Evolutionary conservation across 345 rosid species (phyloP).

Genomic region (Lagerstroemia speciosa): DNA sequence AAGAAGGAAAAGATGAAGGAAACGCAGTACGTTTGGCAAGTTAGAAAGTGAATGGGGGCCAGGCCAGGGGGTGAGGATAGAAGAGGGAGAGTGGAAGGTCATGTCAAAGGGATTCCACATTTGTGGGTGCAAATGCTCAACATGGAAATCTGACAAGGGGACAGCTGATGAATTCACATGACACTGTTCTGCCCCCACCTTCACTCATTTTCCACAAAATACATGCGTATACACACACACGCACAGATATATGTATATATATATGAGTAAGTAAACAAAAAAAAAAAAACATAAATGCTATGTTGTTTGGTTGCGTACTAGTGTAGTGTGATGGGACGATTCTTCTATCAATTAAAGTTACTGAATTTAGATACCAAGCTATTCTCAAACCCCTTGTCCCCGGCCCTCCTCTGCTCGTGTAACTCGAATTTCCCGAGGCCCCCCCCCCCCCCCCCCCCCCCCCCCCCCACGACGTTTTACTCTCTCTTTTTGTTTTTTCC

Average conservation of each 20-base stretch:
- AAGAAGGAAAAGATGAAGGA: slow-evolving; percentile 5
- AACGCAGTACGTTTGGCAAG: not conserved
- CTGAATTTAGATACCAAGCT: slow-evolving; percentile 45
- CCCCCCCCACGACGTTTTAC: too few relatives aligned
- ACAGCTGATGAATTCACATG: slow-evolving; percentile 48
- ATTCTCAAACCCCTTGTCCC: slow-evolving; percentile 24
- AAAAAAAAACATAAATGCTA: too few relatives aligned
- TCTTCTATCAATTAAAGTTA: slow-evolving; percentile 23
- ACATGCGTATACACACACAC: not conserved
- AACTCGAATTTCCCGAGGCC: slow-evolving; percentile 54
- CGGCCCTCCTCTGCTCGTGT: slow-evolving; percentile 53
- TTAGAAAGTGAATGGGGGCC: slow-evolving; percentile 13
- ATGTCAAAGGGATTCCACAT: slow-evolving; percentile 44
- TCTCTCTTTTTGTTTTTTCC: slow-evolving; percentile 12
- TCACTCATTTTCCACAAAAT: not conserved
- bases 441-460: slow-evolving; percentile 24
- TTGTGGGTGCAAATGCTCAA: slow-evolving; percentile 77
- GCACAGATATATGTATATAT: too few relatives aligned
- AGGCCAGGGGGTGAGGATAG: slow-evolving; percentile 38
- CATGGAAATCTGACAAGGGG: slow-evolving; percentile 49
- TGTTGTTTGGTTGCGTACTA: not conserved
- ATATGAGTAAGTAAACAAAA: too few relatives aligned
- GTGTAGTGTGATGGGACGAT: slow-evolving; percentile 92
- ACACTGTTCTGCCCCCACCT: slow-evolving; percentile 22
- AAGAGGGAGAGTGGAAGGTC: slow-evolving; percentile 26